Base-by-base conservation (phyloP, 768 basidiomycete genomes). In the Grammothele lineata region DNA sequence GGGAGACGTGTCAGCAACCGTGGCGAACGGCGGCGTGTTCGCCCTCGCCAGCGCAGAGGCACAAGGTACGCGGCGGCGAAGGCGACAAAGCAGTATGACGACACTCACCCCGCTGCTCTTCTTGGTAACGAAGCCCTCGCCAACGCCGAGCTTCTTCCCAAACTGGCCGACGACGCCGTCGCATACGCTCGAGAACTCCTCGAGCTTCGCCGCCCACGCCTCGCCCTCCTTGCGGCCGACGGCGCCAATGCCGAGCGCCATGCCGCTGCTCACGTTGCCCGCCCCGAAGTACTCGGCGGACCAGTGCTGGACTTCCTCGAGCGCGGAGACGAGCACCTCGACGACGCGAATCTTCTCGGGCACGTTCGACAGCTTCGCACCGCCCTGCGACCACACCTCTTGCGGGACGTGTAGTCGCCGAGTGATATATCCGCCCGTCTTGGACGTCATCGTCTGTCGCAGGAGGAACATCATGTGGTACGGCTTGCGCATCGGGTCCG, bases 321-420 rank as follows among this genome's bases (percentile, higher is more conserved):
- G 70, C 23, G 88, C 89, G 23, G 80, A 77, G 54, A 80, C 81
- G 19, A 95, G 69, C 41, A 91, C 80, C 47, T 84, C 83, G 33
- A 95, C 82, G 44, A 90, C 87, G 32, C 87, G 81, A 35, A 92
- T 81, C 67, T 96, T 94, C 57, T 93, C 90, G 40, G 81, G 76
- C 26, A 92, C 60, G 59, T 88, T 92, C 27, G 72, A 70, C 40
- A 96, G 75, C 63, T 92, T 93, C 24, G 86, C 88, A 34, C 92
- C 91, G 23, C 87, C 86, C 62, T 91, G 87, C 36, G 88, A 87
- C 92, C 92, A 95, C 19, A 93, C 86, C 60, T 90, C 88, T 45
- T 81, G 80, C 12, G 92, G 91, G 23, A 95, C 87, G 64, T 92
- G 92, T 55, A 95, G 66, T 37, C 85, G 78, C 37, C 83, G 84